phyloP scores from a whole-genome alignment of 305 asterid species.

The Fraxinus sp. region DNA sequence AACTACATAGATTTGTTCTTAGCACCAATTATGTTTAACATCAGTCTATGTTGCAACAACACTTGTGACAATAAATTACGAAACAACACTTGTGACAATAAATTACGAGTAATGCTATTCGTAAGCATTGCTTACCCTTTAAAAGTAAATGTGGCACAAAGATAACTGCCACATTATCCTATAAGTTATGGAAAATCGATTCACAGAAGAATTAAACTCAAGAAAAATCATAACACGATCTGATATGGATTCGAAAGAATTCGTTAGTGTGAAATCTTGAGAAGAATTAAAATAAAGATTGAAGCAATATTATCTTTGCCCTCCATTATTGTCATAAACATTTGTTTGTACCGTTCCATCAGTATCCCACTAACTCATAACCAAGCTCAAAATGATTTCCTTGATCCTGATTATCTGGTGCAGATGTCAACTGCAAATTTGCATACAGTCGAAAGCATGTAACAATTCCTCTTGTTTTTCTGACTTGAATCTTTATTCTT shows the following conservation, averaged over 20 bases:
- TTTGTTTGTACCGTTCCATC: constrained; percentile 32
- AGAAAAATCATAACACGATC: constrained; percentile 31
- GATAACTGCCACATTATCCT: too few relatives aligned
- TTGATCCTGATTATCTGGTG: neutral
- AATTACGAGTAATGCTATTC: too few relatives aligned
- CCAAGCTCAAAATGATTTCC: constrained; percentile 29
- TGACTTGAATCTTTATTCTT: constrained; percentile 32
- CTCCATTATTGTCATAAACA: constrained; percentile 19
- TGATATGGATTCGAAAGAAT: constrained; percentile 44
- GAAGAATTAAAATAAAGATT: constrained; percentile 36
- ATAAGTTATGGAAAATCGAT: too few relatives aligned
- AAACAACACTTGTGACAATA: too few relatives aligned
- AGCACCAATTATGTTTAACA: too few relatives aligned
- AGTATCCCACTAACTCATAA: constrained; percentile 29
- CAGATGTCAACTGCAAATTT: constrained; percentile 11
- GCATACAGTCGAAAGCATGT: neutral
- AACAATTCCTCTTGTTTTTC: constrained; percentile 30
- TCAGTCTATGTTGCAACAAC: too few relatives aligned
- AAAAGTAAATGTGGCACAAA: too few relatives aligned
- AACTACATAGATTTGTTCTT: too few relatives aligned
- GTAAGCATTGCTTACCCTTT: too few relatives aligned
- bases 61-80: too few relatives aligned
- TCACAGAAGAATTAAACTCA: too few relatives aligned
- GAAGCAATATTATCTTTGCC: constrained; percentile 30
- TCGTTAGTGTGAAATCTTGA: constrained; percentile 30